These are phyloP conservation scores for Pharus latifolius DNA, from an alignment of 176 grass and related monocot genomes.

Conservation along the genomic window DNA sequence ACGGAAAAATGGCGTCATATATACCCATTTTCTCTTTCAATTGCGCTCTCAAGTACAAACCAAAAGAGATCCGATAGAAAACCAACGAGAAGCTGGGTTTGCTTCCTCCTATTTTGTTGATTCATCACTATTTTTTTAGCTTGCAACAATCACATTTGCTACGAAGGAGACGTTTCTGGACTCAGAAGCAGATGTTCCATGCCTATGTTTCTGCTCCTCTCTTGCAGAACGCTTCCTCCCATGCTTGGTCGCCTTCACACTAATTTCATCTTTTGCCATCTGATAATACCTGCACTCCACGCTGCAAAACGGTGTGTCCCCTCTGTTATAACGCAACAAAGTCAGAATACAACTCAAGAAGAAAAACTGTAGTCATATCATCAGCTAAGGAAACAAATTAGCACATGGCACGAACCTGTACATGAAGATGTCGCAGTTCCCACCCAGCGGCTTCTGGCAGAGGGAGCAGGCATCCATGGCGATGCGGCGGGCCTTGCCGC, in stretches of 20 bases:
- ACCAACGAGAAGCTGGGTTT: neutral
- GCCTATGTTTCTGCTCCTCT: neutral
- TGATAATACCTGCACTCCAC: slow-evolving; percentile 38
- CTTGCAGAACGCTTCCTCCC: neutral
- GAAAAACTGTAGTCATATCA: neutral
- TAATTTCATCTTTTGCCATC: slow-evolving; percentile 22
- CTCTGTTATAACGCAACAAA: slow-evolving; percentile 16
- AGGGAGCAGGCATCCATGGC: slow-evolving; percentile 39
- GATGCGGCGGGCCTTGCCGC: neutral
- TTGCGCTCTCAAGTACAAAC: neutral
- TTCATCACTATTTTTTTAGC: slow-evolving; percentile 10
- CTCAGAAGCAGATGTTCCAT: neutral
- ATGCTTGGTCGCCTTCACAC: neutral
- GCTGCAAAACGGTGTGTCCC: slow-evolving; percentile 57
- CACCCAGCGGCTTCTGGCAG: slow-evolving; percentile 32
- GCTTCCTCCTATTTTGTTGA: neutral
- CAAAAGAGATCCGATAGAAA: neutral
- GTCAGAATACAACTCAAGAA: neutral
- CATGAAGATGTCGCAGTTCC: slow-evolving; percentile 45
- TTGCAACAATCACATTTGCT: slow-evolving; percentile 24
- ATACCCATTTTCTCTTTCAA: neutral
- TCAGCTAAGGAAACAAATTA: neutral
- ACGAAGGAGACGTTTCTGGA: neutral
- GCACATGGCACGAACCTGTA: slow-evolving; percentile 16
- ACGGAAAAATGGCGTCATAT: neutral